Evolutionary conservation across 805 yeast genomes (phyloP), one percentile per base, ranked within the genome.

Genomic region (Komagataella ulmi): DNA sequence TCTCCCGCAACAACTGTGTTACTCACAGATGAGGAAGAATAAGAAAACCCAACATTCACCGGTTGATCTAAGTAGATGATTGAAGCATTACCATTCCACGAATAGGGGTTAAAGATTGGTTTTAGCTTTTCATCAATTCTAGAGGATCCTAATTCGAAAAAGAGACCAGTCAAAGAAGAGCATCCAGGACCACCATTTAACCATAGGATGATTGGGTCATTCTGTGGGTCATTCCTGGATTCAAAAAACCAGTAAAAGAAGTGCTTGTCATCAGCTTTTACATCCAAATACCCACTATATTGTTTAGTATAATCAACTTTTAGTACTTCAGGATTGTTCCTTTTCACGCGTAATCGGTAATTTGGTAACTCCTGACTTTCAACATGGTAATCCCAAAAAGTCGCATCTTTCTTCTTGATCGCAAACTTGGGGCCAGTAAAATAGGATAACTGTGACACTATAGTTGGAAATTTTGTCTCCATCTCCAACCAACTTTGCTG

Each of bases 181-280:
- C 96, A 88, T 3, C 97, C 97, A 47, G 97, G 96, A 17, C 97
- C 97, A 59, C 97, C 97, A 63, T 88, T 88, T 63, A 88, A 75
- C 96, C 97, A 89, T 58, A 91, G 73, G 50, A 89, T 77, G 45
- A 88, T 73, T 1, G 96, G 96, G 66, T 88, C 96, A 54, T 75
- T 85, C 56, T 70, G 70, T n/a, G 96, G 96, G 66, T 86, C 90
- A 64, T 83, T 84, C 73, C 95, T 80, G 54, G 91, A 83, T 68
- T 88, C 96, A 60, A 88, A 89, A 62, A 83, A 83, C 90, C 93
- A 69, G 49, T 64, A 69, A 71, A 87, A 88, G 64, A 88, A 82
- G 69, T 88, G 97, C 69, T 88, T 88, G 63, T 88, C 97, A 58
- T 82, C 88, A 50, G 83, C 87, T 54, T 74, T 79, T 50, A 85